Evolutionary conservation across 306 rosid genomes (phyloP).

Genomic region (Castanospermum australe): DNA sequence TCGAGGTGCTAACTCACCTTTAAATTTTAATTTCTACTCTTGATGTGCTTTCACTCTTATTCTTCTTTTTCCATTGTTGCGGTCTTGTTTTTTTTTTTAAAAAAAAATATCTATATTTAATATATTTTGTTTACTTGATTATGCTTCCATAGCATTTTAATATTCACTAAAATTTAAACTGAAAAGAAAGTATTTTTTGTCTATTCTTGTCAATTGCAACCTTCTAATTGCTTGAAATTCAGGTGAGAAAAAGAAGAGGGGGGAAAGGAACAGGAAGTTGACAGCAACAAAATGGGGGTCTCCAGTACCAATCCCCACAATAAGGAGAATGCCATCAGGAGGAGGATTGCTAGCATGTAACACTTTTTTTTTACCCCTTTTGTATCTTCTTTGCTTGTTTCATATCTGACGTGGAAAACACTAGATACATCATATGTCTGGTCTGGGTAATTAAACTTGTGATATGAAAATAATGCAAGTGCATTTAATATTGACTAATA

Average conservation of each 20-base stretch:
- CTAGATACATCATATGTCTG: not conserved
- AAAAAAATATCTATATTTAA: conserved; percentile 6
- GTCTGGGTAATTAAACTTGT: not conserved
- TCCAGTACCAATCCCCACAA: conserved; percentile 59
- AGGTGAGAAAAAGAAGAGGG: conserved; percentile 29
- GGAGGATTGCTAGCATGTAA: conserved; percentile 84
- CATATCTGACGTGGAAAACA: not conserved
- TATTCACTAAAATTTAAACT: not conserved
- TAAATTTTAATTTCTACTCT: not conserved
- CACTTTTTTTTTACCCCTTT: conserved; percentile 16
- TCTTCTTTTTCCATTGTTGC: not conserved
- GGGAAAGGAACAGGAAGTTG: conserved; percentile 15
- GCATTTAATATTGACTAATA: conserved; percentile 1
- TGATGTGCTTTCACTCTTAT: not conserved
- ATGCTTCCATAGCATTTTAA: not conserved
- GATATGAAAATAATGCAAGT: not conserved
- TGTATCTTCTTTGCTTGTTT: conserved; percentile 19
- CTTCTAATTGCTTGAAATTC: conserved; percentile 17
- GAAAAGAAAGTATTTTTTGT: not conserved
- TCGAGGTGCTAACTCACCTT: too few relatives aligned
- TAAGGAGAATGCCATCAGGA: conserved; percentile 73
- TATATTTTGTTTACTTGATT: not conserved
- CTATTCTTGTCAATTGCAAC: not conserved
- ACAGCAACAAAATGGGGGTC: conserved; percentile 48
- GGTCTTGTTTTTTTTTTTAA: too few relatives aligned